A percentile compares a stretch with the other conserved stretches of the same genome.
Evolutionary conservation across 164 flowering plant species (phyloP).

Genomic region (Umbilicus rupestris): DNA sequence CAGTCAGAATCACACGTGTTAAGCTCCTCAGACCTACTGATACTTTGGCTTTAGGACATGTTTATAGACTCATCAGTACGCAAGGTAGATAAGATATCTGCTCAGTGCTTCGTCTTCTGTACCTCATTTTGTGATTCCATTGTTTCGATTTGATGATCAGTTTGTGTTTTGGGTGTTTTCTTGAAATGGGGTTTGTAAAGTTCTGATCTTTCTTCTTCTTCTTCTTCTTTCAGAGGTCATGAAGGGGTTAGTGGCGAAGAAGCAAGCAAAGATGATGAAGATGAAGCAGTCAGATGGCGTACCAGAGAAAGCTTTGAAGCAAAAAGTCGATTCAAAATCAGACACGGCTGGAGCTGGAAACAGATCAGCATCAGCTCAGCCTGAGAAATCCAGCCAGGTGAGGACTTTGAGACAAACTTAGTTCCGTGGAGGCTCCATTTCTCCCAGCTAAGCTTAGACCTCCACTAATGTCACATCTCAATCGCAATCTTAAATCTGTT

Average conservation of each 20-base stretch:
- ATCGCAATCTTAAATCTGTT: not conserved
- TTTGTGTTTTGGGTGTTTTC: not conserved
- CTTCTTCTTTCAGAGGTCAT: slow-evolving; percentile 54
- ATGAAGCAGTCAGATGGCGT: slow-evolving; percentile 21
- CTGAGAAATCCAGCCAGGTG: slow-evolving; percentile 38
- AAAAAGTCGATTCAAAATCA: slow-evolving; percentile 4
- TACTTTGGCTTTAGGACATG: slow-evolving; percentile 67
- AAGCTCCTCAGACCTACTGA: slow-evolving; percentile 78
- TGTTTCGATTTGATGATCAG: not conserved
- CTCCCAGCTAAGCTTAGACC: too few species aligned
- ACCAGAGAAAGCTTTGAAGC: slow-evolving; percentile 14
- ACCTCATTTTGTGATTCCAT: not conserved
- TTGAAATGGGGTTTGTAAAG: not conserved
- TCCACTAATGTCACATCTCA: not conserved
- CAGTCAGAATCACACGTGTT: slow-evolving; percentile 46
- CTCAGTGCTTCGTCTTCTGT: not conserved
- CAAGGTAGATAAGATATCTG: slow-evolving; percentile 37
- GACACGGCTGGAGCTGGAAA: slow-evolving; percentile 4
- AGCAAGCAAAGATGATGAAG: slow-evolving; percentile 50
- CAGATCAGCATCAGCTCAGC: slow-evolving; percentile 18
- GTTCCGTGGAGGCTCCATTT: too few species aligned
- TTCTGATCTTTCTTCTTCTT: not conserved
- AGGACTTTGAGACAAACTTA: not conserved
- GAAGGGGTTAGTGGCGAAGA: slow-evolving; percentile 77
- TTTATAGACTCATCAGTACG: slow-evolving; percentile 62